phyloP scores from a whole-genome alignment of 176 grass and related monocot genomes.

The Eleusine coracana region DNA sequence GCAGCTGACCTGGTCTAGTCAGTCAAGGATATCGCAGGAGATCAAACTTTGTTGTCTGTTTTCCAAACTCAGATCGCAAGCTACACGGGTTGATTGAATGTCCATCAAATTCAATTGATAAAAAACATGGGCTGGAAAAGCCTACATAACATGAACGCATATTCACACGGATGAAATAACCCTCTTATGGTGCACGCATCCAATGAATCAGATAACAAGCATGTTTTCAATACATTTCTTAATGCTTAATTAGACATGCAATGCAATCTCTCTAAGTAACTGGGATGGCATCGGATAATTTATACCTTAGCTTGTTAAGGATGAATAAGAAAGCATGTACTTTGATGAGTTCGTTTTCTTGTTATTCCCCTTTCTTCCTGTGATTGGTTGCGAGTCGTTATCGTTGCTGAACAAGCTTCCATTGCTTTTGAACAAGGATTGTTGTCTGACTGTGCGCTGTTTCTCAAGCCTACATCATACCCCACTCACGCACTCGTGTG shows the following conservation, averaged over 20 bases:
- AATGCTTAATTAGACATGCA: background rate
- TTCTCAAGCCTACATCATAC: slow-evolving; percentile 30
- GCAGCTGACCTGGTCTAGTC: slow-evolving; percentile 38
- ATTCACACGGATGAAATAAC: background rate
- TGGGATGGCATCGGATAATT: slow-evolving; percentile 14
- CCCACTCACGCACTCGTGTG: background rate
- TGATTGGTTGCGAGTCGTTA: slow-evolving; percentile 39
- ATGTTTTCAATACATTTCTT: slow-evolving; percentile 17
- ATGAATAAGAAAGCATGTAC: slow-evolving; percentile 47
- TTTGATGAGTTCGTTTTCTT: slow-evolving; percentile 55
- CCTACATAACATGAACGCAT: background rate
- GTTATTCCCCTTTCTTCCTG: slow-evolving; percentile 27
- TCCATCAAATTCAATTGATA: background rate
- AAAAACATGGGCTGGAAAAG: background rate
- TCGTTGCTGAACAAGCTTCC: slow-evolving; percentile 24
- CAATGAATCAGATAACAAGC: background rate
- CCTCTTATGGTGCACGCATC: background rate
- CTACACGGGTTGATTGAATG: slow-evolving; percentile 38
- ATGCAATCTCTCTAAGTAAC: slow-evolving; percentile 16
- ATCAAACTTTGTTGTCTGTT: background rate
- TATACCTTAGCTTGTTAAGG: slow-evolving; percentile 38
- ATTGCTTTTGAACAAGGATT: slow-evolving; percentile 44
- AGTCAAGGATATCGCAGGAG: background rate
- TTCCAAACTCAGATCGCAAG: slow-evolving; percentile 20
- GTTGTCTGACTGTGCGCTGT: slow-evolving; percentile 14